Conservation (phyloP, 129 eudicot genomes). For the Flaveria linearis region DNA sequence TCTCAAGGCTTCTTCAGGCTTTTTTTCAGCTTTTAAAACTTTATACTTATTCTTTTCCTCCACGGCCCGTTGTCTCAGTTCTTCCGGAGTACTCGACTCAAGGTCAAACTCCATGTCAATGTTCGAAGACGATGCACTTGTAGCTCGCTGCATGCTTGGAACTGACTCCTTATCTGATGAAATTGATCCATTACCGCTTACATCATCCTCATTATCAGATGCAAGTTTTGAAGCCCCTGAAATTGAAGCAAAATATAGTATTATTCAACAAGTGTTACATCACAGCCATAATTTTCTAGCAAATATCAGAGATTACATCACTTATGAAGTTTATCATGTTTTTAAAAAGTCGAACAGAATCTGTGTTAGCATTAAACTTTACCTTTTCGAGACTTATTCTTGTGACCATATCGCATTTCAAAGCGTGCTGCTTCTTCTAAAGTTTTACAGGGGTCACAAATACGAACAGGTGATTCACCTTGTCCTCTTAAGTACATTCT, state of each 20-base stretch:
- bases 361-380: slow-evolving; percentile 5
- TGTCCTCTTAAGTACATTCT: slow-evolving; percentile 91
- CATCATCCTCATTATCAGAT: slow-evolving; percentile 61
- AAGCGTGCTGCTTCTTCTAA: slow-evolving; percentile 92
- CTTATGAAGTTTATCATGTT: not conserved
- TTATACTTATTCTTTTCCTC: slow-evolving; percentile 74
- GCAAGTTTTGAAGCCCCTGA: slow-evolving; percentile 59
- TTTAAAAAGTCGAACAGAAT: no score
- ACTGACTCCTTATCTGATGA: slow-evolving; percentile 37
- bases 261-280: not conserved
- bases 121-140: slow-evolving; percentile 53
- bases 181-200: slow-evolving; percentile 33
- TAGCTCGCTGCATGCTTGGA: slow-evolving; percentile 27
- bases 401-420: slow-evolving; percentile 85
- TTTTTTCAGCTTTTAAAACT: slow-evolving; percentile 73
- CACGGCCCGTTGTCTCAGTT: slow-evolving; percentile 72
- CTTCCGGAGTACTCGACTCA: slow-evolving; percentile 70
- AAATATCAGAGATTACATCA: not conserved
- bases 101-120: slow-evolving; percentile 33
- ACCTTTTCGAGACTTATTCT: slow-evolving; percentile 74
- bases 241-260: slow-evolving; percentile 14
- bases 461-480: slow-evolving; percentile 93
- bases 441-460: slow-evolving; percentile 91
- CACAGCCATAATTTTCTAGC: not conserved
- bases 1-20: slow-evolving; percentile 81